Conservation (phyloP, 2,329 filamentous ascomycete species). For the Cladosporium sp. region DNA sequence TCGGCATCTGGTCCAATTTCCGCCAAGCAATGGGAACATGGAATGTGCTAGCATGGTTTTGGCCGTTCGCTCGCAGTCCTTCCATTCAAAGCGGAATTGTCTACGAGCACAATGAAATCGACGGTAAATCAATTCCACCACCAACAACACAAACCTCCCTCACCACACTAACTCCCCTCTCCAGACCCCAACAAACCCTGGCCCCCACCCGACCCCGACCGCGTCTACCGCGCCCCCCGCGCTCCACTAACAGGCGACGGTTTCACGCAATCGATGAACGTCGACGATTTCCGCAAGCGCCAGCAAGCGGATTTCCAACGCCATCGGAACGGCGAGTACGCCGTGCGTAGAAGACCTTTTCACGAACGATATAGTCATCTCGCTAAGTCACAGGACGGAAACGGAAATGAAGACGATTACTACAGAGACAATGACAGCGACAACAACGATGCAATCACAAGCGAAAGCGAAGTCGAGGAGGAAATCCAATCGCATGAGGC, state of each 20-base stretch:
- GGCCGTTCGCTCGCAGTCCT: conserved; percentile 57
- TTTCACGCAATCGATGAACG: conserved; percentile 38
- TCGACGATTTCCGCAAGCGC: conserved; percentile 51
- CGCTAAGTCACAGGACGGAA: conserved; percentile 12
- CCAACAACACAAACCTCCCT: neutral
- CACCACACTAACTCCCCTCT: neutral
- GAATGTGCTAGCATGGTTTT: conserved; percentile 64
- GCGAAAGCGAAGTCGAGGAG: conserved; percentile 36
- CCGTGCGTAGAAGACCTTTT: conserved; percentile 38
- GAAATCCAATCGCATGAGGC: conserved; percentile 15
- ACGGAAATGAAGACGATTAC: conserved; percentile 16
- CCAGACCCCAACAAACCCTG: conserved; percentile 36
- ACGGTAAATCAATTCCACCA: conserved; percentile 44
- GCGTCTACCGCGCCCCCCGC: conserved; percentile 32
- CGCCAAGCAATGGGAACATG: conserved; percentile 67
- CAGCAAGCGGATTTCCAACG: conserved; percentile 49
- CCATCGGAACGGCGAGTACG: conserved; percentile 28
- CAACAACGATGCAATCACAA: conserved; percentile 35
- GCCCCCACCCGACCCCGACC: conserved; percentile 50
- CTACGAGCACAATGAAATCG: conserved; percentile 74
- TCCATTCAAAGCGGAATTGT: conserved; percentile 47
- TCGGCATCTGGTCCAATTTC: conserved; percentile 70
- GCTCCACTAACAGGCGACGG: conserved; percentile 26
- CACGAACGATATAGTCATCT: conserved; percentile 36
- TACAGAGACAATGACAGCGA: conserved; percentile 22